Evolutionary conservation across 2,329 filamentous ascomycete genomes (phyloP).

Genomic region (Pseudogymnoascus sp.): DNA sequence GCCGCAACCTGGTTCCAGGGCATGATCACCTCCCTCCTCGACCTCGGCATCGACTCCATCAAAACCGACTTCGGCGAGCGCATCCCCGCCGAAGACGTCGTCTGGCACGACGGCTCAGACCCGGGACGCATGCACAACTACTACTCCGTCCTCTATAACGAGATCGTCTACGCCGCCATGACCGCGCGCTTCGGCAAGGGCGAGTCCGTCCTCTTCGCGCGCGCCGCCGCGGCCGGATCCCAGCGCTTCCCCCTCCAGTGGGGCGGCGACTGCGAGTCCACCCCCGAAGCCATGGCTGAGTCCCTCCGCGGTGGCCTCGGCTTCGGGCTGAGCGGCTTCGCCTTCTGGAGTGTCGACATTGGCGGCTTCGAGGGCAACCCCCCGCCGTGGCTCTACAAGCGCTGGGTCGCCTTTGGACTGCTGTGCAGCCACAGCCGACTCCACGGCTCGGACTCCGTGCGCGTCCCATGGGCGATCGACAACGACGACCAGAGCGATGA

Average conservation of each 20-base stretch:
- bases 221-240: slow-evolving; percentile 49
- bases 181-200: slow-evolving; percentile 39
- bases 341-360: slow-evolving; percentile 55
- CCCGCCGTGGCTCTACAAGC: slow-evolving; percentile 51
- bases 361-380: slow-evolving; percentile 55
- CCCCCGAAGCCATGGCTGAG: slow-evolving; percentile 54
- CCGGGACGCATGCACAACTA: slow-evolving; percentile 56
- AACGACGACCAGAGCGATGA: slow-evolving; percentile 41
- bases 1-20: slow-evolving; percentile 47
- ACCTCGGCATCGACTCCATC: slow-evolving; percentile 52
- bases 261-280: slow-evolving; percentile 57
- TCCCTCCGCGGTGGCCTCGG: slow-evolving; percentile 50
- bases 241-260: slow-evolving; percentile 53
- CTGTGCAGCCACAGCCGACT: slow-evolving; percentile 52
- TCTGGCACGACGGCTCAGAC: slow-evolving; percentile 45
- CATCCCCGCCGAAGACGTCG: slow-evolving; percentile 47
- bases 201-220: slow-evolving; percentile 50
- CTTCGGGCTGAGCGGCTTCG: slow-evolving; percentile 48
- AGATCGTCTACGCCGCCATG: slow-evolving; percentile 48
- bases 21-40: slow-evolving; percentile 46
- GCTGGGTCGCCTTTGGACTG: slow-evolving; percentile 56
- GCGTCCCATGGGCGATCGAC: slow-evolving; percentile 57
- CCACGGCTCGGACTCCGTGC: slow-evolving; percentile 51
- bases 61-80: slow-evolving; percentile 58
- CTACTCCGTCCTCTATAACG: slow-evolving; percentile 55